Evolutionary conservation across 2,329 filamentous ascomycete species (phyloP), one percentile per base, ranked within the genome.

Genomic region (Nemania serpens): DNA sequence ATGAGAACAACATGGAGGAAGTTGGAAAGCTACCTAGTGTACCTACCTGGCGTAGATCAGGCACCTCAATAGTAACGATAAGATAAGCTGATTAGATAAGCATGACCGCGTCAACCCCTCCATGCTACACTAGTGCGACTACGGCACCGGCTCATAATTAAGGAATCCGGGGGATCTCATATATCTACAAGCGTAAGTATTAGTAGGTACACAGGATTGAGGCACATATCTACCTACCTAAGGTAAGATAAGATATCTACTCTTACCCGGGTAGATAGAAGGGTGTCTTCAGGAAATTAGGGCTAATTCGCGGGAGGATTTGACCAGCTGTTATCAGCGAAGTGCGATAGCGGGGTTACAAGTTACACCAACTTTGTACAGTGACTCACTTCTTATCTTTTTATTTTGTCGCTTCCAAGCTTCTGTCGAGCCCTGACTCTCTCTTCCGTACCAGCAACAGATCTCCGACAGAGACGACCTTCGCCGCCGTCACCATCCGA

Each of bases 291-390:
- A 51, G 48, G 55, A 51, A n/a, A 2, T 37, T 39, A 36, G 34
- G 46, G 29, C 18, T 46, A 39, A 37, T 45, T 50, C 5, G 29
- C 7, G 18, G 47, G 37, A 39, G 55, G 47, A 47, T 57, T 37
- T 15, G 48, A 43, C 55, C 41, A 43, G 22, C 33, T 58, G 25
- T 53, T 59, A 57, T 61, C 59, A 58, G 41, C 18, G 39, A 39
- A 15, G 18, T 54, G 49, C 59, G 59, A 61, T 61, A 41, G 59
- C 59, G 59, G 59, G 59, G 59, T 58, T 61, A 47, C 59, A 29
- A 29, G 4, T 29, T 3, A 29, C 25, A n/a, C n/a, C n/a, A 50
- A 12, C 12, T 25, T 43, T 25, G 20, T 45, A 53, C 54, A 54
- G 49, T 61, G 59, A 61, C 59, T 61, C 59, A 61, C 54, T 18